Conservation (phyloP, 345 rosid genomes). For the Kernera saxatilis region DNA sequence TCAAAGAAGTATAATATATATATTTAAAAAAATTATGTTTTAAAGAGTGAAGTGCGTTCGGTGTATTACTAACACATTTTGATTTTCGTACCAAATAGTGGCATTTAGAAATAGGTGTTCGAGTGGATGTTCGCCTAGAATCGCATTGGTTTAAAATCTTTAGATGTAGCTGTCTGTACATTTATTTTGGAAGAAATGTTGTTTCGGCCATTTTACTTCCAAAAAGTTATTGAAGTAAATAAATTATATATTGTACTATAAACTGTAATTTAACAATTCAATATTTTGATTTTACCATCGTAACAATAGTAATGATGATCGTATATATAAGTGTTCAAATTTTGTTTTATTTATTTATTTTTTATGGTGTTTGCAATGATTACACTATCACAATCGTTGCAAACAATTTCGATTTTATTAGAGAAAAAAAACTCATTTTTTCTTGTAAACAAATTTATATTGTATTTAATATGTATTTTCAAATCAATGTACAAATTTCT, state of each 20-base stretch:
- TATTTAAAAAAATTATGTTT: background rate
- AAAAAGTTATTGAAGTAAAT: background rate
- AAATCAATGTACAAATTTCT: background rate
- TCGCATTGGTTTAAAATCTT: background rate
- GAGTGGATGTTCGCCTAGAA: background rate
- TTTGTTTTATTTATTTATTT: too few relatives aligned
- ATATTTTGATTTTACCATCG: background rate
- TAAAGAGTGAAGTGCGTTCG: conserved; percentile 23
- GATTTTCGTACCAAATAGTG: conserved; percentile 1
- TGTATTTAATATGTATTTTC: background rate
- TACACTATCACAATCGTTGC: too few relatives aligned
- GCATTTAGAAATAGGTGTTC: conserved; percentile 5
- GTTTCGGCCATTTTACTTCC: background rate
- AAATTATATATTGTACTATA: background rate
- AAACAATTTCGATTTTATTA: too few relatives aligned
- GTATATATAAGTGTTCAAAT: too few relatives aligned
- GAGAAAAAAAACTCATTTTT: too few relatives aligned
- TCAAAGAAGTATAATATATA: background rate
- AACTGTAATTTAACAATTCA: background rate
- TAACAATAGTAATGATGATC: too few relatives aligned
- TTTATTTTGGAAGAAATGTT: background rate
- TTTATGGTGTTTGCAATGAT: too few relatives aligned
- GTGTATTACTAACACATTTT: conserved; percentile 4
- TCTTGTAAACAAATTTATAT: too few relatives aligned
- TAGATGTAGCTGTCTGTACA: background rate